phyloP scores from a whole-genome alignment of 768 basidiomycete genomes.

The Auricularia heimuer region DNA sequence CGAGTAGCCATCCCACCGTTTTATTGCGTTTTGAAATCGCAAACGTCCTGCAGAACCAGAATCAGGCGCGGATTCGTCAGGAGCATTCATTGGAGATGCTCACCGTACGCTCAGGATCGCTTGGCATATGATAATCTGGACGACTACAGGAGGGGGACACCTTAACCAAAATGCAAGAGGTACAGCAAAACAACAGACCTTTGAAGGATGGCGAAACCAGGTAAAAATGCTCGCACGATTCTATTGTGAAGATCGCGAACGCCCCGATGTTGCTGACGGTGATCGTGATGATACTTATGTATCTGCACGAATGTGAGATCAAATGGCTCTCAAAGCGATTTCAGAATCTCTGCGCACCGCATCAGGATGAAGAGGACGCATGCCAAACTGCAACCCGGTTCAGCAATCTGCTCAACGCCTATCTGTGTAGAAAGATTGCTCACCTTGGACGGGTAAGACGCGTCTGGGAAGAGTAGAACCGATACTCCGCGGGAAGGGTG shows the following conservation, averaged over 20 bases:
- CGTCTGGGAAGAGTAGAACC: conserved; percentile 24
- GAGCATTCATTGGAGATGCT: background rate
- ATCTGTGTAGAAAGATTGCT: background rate
- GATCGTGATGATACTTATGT: conserved; percentile 37
- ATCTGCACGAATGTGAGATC: conserved; percentile 19
- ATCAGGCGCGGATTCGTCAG: background rate
- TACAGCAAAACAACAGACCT: conserved; percentile 28
- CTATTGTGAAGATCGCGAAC: conserved; percentile 41
- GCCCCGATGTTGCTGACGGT: conserved; percentile 48
- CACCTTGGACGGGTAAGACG: conserved; percentile 20
- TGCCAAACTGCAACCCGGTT: conserved; percentile 24
- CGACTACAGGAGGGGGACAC: conserved; percentile 27
- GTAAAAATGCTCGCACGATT: conserved; percentile 39
- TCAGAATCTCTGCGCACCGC: conserved; percentile 23
- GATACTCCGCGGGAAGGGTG: conserved; percentile 24
- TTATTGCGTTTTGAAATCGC: conserved; percentile 44
- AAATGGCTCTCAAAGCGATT: background rate
- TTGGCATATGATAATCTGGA: conserved; percentile 58
- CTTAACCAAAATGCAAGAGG: background rate
- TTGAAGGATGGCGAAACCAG: conserved; percentile 49
- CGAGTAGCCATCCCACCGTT: conserved; percentile 31
- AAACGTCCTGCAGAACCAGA: conserved; percentile 32
- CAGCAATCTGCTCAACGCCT: no score
- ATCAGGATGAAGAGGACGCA: conserved; percentile 39
- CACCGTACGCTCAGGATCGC: conserved; percentile 54